Percentiles rank a stretch among this genome's conserved stretches.
Evolutionary conservation across 1,284 basidiomycete species (phyloP).

Genomic region (Bondarzewia mesenterica): DNA sequence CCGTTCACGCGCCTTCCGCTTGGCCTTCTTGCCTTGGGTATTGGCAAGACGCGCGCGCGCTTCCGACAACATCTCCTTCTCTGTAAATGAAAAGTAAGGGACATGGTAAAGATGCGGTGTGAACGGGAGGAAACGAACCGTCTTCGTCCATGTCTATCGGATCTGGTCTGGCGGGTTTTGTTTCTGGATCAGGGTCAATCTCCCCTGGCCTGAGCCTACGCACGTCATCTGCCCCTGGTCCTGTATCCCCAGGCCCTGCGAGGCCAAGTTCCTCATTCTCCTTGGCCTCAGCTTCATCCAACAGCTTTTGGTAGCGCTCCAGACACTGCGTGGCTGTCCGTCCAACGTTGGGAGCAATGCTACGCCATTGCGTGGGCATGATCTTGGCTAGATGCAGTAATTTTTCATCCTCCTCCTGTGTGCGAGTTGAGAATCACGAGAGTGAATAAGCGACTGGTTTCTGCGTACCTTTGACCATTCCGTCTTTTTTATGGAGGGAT

Average conservation of each 20-base stretch:
- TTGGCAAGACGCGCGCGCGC: constrained; percentile 97
- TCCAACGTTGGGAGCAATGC: constrained; percentile 97
- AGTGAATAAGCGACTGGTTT: constrained; percentile 4
- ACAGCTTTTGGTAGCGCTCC: constrained; percentile 94
- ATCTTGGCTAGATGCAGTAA: constrained; percentile 95
- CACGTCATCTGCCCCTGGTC: constrained; percentile 87
- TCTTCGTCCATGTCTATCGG: constrained; percentile 99
- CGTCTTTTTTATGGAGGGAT: constrained; percentile 99
- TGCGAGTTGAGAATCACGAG: not conserved
- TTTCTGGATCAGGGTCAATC: constrained; percentile 98
- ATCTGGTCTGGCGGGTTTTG: constrained; percentile 95
- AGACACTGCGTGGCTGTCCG: constrained; percentile 98
- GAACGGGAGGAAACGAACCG: constrained; percentile 44
- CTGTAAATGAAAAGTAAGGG: constrained; percentile 30
- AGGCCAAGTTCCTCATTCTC: constrained; percentile 91
- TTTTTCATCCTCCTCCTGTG: constrained; percentile 94
- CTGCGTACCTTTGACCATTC: constrained; percentile 89
- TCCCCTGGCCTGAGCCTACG: constrained; percentile 89
- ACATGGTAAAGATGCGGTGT: not conserved
- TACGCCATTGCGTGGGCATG: constrained; percentile 99
- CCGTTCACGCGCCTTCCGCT: constrained; percentile 94
- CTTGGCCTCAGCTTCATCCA: constrained; percentile 95
- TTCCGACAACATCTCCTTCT: constrained; percentile 99
- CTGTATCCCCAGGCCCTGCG: constrained; percentile 74
- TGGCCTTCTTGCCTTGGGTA: constrained; percentile 99